A percentile compares a stretch with the other conserved stretches of the same genome.
Conservation (phyloP, 2,329 filamentous ascomycete species). For the Aspergillus udagawae region DNA sequence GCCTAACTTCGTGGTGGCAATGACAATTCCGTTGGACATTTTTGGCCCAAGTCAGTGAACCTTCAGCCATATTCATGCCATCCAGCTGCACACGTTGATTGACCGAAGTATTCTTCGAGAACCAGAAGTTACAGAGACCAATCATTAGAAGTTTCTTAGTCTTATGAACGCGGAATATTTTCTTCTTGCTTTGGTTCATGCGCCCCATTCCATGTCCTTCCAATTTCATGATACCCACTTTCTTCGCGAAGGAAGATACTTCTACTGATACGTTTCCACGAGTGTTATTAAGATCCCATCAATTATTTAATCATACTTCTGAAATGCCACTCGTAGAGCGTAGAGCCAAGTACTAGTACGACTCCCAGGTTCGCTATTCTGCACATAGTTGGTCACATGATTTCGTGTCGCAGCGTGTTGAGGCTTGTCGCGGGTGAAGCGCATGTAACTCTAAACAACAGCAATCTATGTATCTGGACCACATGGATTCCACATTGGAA, state of each 20-base stretch:
- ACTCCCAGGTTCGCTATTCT: slow-evolving; percentile 1
- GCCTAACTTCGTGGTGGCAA: slow-evolving; percentile 51
- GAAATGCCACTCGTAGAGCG: background rate
- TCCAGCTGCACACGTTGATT: background rate
- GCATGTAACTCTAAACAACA: background rate
- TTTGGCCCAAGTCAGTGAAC: slow-evolving; percentile 27
- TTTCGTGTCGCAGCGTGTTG: slow-evolving; percentile 8
- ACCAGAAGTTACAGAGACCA: background rate
- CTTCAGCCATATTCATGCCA: background rate
- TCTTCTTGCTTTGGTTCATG: background rate
- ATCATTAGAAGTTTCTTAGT: background rate
- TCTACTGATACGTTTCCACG: background rate
- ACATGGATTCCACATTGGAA: slow-evolving; percentile 54
- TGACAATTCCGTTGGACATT: slow-evolving; percentile 47
- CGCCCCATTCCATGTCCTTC: background rate
- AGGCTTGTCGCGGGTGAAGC: background rate
- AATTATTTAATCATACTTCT: background rate
- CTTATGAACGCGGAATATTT: background rate
- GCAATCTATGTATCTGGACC: background rate
- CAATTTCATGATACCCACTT: background rate
- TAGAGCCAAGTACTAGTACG: background rate
- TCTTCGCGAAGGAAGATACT: background rate
- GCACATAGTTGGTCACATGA: slow-evolving; percentile 5
- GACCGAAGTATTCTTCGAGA: background rate
- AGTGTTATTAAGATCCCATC: background rate